Evolutionary conservation across 1,284 basidiomycete genomes (phyloP), one percentile per base, ranked within the genome.

Genomic region (Pyrrhoderma noxium): DNA sequence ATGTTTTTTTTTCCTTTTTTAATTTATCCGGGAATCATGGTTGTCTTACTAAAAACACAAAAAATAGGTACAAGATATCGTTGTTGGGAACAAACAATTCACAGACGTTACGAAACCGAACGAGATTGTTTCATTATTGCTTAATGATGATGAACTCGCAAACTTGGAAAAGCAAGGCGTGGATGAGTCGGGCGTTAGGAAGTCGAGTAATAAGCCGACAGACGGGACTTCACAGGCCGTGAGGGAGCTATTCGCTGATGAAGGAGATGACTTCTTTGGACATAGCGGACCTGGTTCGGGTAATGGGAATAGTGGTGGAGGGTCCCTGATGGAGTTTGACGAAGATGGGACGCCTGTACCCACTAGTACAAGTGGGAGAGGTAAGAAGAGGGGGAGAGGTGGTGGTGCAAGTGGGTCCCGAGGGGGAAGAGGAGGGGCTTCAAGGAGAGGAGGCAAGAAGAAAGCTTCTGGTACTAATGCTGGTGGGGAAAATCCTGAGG

Each of bases 31-130:
- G 34, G 31, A 18, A 25, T 35, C 25, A 35, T 8, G 47, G 7
- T 50, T n/a, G 49, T 8, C 27, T 31, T 5, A 31, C 27, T 31
- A 31, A 5, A 11, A 31, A 31, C 11, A 31, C 40, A 40, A 44
- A 54, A 48, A 42, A 19, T 58, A 93, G 90, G 92, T 96, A 7
- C 96, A 99, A 82, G 96, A 99, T 64, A 96, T 99, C 57, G 96
- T 99, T 56, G 96, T 99, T 13, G 96, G 96, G 53, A 94, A 91
- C 70, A 97, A 97, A 71, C 93, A 82, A 54, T 85, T 97, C 66
- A 84, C 87, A 18, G 86, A 96, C 57, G 89, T 91, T 52, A 85
- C 93, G 40, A 96, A 93, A 67, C 91, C 93, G 23, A 94, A 93
- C 70, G 96, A 99, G 67, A 97, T 99, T 54, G 94, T 97, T 7